Base-by-base conservation (phyloP, 2,329 filamentous ascomycete species). In the Monosporascus sp. region DNA sequence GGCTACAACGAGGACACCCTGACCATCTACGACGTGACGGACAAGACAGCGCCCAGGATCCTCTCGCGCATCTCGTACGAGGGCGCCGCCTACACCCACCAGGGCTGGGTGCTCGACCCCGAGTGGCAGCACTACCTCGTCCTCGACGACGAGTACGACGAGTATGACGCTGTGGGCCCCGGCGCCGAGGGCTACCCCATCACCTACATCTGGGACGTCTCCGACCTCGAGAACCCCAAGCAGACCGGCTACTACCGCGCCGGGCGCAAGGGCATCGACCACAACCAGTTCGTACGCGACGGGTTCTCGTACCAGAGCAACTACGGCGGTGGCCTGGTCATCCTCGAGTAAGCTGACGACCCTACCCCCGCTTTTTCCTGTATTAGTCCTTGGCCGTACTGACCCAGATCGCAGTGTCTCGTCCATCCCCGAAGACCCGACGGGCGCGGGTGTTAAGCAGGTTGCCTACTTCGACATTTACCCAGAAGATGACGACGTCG, bases 11-110 rank as follows among this genome's bases (percentile, higher is more conserved):
- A 77, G 59, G 75, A 78, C 61, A 73, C 73, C 0, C 60, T 78
- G 49, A 77, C 75, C 48, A 74, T 77, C 60, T 77, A 76, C 63
- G 75, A 79, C 59, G 71, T 79, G 24, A 78, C 74, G 27, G 62
- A 78, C 65, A 78, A 78, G 68, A 66, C 66, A 41, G 57, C 60
- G 41, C 56, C 70, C 24, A 68, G 62, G 44, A 65, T 78, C 55
- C 71, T 81, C 58, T 80, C 77, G 51, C 72, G 72, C 43, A 80
- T 76, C 11, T 75, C 75, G 6, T 82, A 81, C 65, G 71, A 75
- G 20, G 79, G 79, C 51, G 77, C 77, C 15, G 63, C 73, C 22
- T 81, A 82, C 69, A 79, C 77, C 3, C 79, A 82, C 64, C 79
- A 82, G 61, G 79, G 79, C 38, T 75, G 72, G 66, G 64, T 80